Conservation (phyloP, 768 basidiomycete species). For the Fomitopsis pulvina region DNA sequence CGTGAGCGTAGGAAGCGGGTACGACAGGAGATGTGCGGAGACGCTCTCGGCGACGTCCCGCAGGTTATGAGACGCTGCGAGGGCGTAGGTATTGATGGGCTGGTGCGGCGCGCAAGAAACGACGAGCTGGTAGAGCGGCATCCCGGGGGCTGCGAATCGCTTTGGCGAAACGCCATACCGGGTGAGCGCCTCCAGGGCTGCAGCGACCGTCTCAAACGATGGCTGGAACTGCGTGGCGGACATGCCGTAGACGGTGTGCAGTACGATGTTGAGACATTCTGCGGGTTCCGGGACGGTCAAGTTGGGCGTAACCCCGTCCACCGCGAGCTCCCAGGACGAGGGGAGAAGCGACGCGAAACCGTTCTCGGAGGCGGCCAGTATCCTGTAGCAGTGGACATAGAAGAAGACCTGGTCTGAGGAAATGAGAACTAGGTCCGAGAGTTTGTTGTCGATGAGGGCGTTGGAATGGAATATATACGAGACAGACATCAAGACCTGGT, state of each 20-base stretch:
- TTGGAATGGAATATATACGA: slow-evolving; percentile 76
- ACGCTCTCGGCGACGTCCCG: slow-evolving; percentile 30
- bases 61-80: slow-evolving; percentile 31
- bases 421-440: slow-evolving; percentile 55
- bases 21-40: slow-evolving; percentile 32
- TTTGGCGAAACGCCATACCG: slow-evolving; percentile 20
- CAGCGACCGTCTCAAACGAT: slow-evolving; percentile 36
- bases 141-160: slow-evolving; percentile 19
- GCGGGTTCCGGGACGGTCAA: slow-evolving; percentile 54
- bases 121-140: slow-evolving; percentile 26
- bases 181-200: slow-evolving; percentile 16
- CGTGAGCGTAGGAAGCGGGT: slow-evolving; percentile 25
- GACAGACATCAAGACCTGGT: slow-evolving; percentile 51
- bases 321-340: neutral
- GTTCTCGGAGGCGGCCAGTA: slow-evolving; percentile 56
- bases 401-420: slow-evolving; percentile 76
- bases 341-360: slow-evolving; percentile 54
- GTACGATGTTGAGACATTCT: slow-evolving; percentile 56
- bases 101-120: slow-evolving; percentile 26
- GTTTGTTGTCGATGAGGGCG: slow-evolving; percentile 40
- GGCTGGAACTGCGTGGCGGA: slow-evolving; percentile 70
- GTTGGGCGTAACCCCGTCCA: slow-evolving; percentile 32
- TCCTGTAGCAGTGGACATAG: slow-evolving; percentile 58
- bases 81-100: slow-evolving; percentile 33
- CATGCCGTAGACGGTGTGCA: slow-evolving; percentile 67